Percentiles rank a stretch among this genome's conserved stretches.
These are phyloP conservation scores for Klebsormidium nitens DNA, from an alignment of 139 green algal species.

Conservation along the genomic window DNA sequence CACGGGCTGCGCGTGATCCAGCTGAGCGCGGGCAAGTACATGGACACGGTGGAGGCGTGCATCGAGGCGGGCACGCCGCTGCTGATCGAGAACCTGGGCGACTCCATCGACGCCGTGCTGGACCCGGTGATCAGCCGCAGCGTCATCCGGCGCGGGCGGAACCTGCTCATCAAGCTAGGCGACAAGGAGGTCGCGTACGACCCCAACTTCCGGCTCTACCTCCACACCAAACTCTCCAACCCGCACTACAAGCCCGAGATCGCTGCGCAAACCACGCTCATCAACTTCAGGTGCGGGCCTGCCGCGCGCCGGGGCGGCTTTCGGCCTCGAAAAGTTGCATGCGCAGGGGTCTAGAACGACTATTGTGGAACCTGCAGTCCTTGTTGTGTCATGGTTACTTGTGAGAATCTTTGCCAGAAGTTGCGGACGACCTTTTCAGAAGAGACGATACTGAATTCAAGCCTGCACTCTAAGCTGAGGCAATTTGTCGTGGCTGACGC, in stretches of 20 bases:
- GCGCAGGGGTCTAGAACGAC: no score
- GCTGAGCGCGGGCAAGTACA: conserved; percentile 67
- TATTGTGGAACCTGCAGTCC: no score
- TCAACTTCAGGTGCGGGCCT: conserved; percentile 91
- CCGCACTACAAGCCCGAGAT: conserved; percentile 90
- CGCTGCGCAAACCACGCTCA: conserved; percentile 73
- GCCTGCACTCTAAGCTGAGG: no score
- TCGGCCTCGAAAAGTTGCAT: no score
- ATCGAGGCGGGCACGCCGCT: conserved; percentile 77
- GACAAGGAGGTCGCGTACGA: conserved; percentile 72
- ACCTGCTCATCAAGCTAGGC: conserved; percentile 72
- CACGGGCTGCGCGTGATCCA: conserved; percentile 71
- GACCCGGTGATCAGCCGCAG: conserved; percentile 67
- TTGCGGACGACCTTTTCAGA: no score
- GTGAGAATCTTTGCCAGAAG: no score
- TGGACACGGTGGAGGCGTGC: conserved; percentile 72
- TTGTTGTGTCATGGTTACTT: no score
- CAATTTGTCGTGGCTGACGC: no score
- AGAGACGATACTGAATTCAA: no score
- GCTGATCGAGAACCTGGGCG: conserved; percentile 78
- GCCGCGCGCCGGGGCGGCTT: no score
- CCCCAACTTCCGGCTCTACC: conserved; percentile 68
- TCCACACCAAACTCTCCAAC: conserved; percentile 82
- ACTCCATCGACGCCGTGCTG: conserved; percentile 81
- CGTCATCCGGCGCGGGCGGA: conserved; percentile 46